phyloP scores from a whole-genome alignment of 805 yeast genomes.

The Candida hispaniensis region DNA sequence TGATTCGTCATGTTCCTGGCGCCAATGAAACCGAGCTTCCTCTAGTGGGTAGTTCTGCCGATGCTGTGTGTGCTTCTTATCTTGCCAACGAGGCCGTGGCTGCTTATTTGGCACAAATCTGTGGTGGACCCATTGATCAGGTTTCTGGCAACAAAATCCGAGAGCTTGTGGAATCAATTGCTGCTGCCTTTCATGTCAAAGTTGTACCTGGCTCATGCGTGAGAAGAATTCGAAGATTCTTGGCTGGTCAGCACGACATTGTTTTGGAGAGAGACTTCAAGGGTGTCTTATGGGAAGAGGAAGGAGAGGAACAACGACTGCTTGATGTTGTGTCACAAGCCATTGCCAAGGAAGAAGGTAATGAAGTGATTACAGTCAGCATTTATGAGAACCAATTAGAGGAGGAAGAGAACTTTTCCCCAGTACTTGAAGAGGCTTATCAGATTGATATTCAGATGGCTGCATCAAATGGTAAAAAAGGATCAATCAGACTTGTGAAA shows the following conservation, averaged over 20 bases:
- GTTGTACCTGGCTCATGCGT: slow-evolving; percentile 90
- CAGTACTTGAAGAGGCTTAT: slow-evolving; percentile 77
- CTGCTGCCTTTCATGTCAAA: slow-evolving; percentile 68
- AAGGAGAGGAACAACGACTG: slow-evolving; percentile 19
- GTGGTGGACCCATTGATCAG: slow-evolving; percentile 17
- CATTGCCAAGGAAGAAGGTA: slow-evolving; percentile 8
- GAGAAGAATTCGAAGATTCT: slow-evolving; percentile 81
- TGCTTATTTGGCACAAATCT: slow-evolving; percentile 57
- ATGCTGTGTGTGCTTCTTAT: slow-evolving; percentile 79
- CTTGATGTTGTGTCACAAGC: slow-evolving; percentile 16
- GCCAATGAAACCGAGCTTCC: slow-evolving; percentile 57
- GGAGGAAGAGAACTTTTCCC: slow-evolving; percentile 51
- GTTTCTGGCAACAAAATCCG: slow-evolving; percentile 67
- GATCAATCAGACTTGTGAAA: slow-evolving; percentile 24
- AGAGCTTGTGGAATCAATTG: slow-evolving; percentile 71
- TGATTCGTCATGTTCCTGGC: slow-evolving; percentile 42
- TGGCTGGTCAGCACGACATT: slow-evolving; percentile 93
- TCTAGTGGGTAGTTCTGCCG: slow-evolving; percentile 72
- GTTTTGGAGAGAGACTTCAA: slow-evolving; percentile 88
- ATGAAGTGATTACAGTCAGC: slow-evolving; percentile 22
- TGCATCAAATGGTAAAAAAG: slow-evolving; percentile 38
- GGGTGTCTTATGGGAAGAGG: slow-evolving; percentile 49
- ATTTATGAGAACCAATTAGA: slow-evolving; percentile 26
- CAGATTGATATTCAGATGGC: slow-evolving; percentile 73
- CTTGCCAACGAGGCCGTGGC: slow-evolving; percentile 83